phyloP scores from a whole-genome alignment of 768 basidiomycete genomes.

The Rhodotorula toruloides region DNA sequence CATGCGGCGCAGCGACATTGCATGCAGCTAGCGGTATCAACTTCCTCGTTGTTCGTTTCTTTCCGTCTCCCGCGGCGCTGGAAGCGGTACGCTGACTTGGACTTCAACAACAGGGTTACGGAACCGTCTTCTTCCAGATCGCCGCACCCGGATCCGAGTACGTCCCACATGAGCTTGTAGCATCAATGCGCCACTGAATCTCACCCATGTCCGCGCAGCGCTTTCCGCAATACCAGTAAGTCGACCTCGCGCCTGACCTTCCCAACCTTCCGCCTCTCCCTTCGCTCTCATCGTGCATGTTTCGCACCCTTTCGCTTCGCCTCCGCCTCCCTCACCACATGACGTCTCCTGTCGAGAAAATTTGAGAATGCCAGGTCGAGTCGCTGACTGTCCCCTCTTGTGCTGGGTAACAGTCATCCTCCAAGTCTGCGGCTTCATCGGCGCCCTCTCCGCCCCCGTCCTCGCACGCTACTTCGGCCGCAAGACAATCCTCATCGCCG shows the following conservation, averaged over 20 bases:
- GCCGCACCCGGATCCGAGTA: constrained; percentile 12
- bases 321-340: too few relatives aligned
- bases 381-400: neutral
- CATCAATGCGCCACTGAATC: neutral
- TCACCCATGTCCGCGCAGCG: constrained; percentile 1
- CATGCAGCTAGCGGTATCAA: constrained; percentile 34
- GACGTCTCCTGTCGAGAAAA: too few relatives aligned
- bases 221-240: constrained; percentile 33
- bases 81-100: neutral
- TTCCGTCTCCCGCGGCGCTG: too few relatives aligned
- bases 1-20: constrained; percentile 3
- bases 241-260: too few relatives aligned
- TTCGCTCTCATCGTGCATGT: too few relatives aligned
- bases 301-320: too few relatives aligned
- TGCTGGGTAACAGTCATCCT: constrained; percentile 27
- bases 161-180: neutral
- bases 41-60: constrained; percentile 1
- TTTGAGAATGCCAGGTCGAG: neutral
- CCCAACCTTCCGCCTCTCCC: too few relatives aligned
- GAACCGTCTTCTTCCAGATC: constrained; percentile 37
- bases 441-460: constrained; percentile 5
- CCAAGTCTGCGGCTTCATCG: constrained; percentile 25
- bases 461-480: constrained; percentile 25
- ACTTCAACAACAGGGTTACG: constrained; percentile 17
- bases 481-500: constrained; percentile 18